Conservation (phyloP, 2,329 filamentous ascomycete genomes). For the Ciborinia camelliae region DNA sequence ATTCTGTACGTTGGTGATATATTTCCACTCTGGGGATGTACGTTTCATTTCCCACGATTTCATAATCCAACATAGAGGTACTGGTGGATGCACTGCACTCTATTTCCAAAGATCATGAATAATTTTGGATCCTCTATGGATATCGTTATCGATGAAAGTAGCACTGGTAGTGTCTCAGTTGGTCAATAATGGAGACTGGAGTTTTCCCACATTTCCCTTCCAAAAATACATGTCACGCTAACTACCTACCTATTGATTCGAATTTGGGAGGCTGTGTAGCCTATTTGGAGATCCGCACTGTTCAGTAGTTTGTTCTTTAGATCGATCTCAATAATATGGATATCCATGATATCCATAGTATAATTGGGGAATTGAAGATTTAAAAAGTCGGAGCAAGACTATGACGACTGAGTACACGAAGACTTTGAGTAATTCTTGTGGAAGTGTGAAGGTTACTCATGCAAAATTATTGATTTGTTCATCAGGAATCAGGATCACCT, state of each 20-base stretch:
- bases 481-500: not conserved
- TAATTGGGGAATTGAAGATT: not conserved
- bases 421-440: not conserved
- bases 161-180: not conserved
- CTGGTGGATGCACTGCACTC: no score
- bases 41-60: not conserved
- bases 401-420: not conserved
- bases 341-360: no score
- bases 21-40: not conserved
- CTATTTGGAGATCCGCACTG: conserved; percentile 16
- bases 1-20: no score
- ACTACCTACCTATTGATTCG: no score
- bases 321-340: not conserved
- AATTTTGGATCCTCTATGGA: not conserved
- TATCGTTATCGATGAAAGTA: not conserved
- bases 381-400: not conserved
- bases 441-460: no score
- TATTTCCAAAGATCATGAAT: not conserved
- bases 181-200: not conserved
- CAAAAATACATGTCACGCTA: not conserved
- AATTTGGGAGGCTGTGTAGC: not conserved
- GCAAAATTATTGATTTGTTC: no score
- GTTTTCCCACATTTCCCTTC: not conserved
- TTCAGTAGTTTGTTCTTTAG: conserved; percentile 17
- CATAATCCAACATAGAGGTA: not conserved